phyloP scores from a whole-genome alignment of 768 basidiomycete species.

The Tulasnella sp. region DNA sequence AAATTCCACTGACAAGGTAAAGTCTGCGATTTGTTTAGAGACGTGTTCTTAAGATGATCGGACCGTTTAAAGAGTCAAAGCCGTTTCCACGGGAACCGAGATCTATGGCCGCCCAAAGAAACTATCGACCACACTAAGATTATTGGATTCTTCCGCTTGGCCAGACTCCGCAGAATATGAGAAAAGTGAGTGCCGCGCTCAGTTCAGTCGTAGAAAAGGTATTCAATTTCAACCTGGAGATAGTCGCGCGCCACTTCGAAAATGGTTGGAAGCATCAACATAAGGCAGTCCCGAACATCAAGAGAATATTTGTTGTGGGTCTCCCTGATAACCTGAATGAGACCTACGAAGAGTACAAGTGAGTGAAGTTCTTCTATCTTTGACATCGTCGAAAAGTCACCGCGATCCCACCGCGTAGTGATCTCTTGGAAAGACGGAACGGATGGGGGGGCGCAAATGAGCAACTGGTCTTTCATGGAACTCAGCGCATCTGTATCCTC shows the following conservation, averaged over 20 bases:
- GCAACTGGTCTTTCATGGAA: background rate
- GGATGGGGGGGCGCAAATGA: background rate
- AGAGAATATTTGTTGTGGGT: background rate
- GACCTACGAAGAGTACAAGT: background rate
- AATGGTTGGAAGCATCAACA: slow-evolving; percentile 9
- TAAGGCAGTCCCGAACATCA: background rate
- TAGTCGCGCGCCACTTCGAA: background rate
- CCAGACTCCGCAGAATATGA: background rate
- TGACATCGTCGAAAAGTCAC: background rate
- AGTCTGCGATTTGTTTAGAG: background rate
- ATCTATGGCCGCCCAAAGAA: background rate
- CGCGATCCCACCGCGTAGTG: background rate
- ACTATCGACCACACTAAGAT: background rate
- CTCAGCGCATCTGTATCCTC: background rate
- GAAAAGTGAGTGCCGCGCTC: background rate
- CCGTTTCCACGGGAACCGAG: background rate
- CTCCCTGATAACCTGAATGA: background rate
- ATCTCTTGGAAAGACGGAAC: background rate
- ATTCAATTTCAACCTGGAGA: background rate
- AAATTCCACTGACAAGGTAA: background rate
- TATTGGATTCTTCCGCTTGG: background rate
- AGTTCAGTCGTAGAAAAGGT: background rate
- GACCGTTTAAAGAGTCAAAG: background rate
- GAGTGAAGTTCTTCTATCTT: background rate
- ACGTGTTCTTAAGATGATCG: background rate